Conservation (phyloP, 345 rosid genomes). For the Syzygium oleosum region DNA sequence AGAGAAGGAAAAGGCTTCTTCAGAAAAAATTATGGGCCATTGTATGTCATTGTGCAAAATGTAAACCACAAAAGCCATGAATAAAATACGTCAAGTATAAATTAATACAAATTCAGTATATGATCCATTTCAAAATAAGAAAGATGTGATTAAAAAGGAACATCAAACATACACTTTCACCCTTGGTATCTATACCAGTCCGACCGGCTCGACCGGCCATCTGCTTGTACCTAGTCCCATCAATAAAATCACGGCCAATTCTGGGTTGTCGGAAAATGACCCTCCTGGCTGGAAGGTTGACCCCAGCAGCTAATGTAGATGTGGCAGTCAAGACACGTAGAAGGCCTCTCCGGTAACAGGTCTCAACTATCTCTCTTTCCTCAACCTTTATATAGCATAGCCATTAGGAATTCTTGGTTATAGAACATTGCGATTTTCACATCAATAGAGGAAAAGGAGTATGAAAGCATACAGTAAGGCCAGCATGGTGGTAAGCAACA, state of each 20-base stretch:
- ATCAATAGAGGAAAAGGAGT: neutral
- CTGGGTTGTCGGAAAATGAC: conserved; percentile 97
- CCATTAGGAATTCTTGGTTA: neutral
- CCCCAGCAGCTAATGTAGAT: conserved; percentile 98
- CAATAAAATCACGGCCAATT: conserved; percentile 92
- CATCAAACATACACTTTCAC: conserved; percentile 80
- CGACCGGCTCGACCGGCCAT: conserved; percentile 99
- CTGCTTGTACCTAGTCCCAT: conserved; percentile 96
- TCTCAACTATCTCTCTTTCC: conserved; percentile 93
- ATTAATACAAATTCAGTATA: neutral
- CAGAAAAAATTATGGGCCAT: neutral
- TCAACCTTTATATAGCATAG: conserved; percentile 46
- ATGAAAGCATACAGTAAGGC: conserved; percentile 66
- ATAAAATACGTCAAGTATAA: neutral
- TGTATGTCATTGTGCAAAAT: neutral
- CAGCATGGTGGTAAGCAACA: conserved; percentile 99
- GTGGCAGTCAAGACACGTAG: conserved; percentile 91
- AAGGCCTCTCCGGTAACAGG: conserved; percentile 88
- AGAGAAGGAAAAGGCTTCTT: neutral
- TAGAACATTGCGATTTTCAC: neutral
- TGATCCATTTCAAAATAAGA: neutral
- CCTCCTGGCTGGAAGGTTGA: conserved; percentile 95
- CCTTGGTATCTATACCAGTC: conserved; percentile 95
- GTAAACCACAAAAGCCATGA: neutral
- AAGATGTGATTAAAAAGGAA: neutral